These are phyloP conservation scores for Pisolithus thermaeus DNA, from an alignment of 1,284 basidiomycete genomes.

Conservation along the genomic window DNA sequence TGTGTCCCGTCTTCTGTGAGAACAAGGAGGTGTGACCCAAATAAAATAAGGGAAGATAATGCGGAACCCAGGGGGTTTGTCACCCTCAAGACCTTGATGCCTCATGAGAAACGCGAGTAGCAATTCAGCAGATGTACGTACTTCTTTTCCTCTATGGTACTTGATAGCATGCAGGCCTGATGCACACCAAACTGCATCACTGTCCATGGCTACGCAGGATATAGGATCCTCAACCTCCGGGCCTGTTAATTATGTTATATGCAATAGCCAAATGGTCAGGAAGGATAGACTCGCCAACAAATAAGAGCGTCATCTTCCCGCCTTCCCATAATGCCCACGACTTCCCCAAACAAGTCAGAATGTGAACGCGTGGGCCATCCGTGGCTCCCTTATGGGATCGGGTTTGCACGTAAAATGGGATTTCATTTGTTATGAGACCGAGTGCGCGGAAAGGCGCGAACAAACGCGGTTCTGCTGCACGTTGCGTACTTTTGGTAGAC, in stretches of 20 bases:
- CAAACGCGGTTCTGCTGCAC: slow-evolving; percentile 44
- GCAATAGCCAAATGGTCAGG: not conserved
- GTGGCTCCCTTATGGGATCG: slow-evolving; percentile 84
- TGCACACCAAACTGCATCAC: slow-evolving; percentile 82
- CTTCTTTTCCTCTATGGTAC: slow-evolving; percentile 86
- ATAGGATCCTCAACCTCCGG: slow-evolving; percentile 75
- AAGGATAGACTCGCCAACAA: slow-evolving; percentile 69
- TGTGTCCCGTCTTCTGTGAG: slow-evolving; percentile 77
- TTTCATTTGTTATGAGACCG: slow-evolving; percentile 86
- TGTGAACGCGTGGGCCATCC: slow-evolving; percentile 74
- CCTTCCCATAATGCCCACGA: slow-evolving; percentile 98
- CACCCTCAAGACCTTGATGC: slow-evolving; percentile 38
- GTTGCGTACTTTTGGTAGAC: slow-evolving; percentile 4
- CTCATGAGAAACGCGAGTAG: slow-evolving; percentile 7
- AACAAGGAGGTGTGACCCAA: slow-evolving; percentile 76
- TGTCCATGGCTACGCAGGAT: slow-evolving; percentile 74
- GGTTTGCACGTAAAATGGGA: slow-evolving; percentile 87
- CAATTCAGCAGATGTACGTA: slow-evolving; percentile 27
- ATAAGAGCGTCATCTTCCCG: slow-evolving; percentile 86
- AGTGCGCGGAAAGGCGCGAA: slow-evolving; percentile 96
- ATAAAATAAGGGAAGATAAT: slow-evolving; percentile 64
- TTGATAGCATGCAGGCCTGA: slow-evolving; percentile 70
- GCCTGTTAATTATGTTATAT: slow-evolving; percentile 41
- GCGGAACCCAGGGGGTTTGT: slow-evolving; percentile 59
- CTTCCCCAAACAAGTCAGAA: slow-evolving; percentile 85